Percentiles rank a stretch among this genome's conserved stretches.
Evolutionary conservation across 371 early-diverging fungal species (phyloP).

Genomic region (Zychaea mexicana): DNA sequence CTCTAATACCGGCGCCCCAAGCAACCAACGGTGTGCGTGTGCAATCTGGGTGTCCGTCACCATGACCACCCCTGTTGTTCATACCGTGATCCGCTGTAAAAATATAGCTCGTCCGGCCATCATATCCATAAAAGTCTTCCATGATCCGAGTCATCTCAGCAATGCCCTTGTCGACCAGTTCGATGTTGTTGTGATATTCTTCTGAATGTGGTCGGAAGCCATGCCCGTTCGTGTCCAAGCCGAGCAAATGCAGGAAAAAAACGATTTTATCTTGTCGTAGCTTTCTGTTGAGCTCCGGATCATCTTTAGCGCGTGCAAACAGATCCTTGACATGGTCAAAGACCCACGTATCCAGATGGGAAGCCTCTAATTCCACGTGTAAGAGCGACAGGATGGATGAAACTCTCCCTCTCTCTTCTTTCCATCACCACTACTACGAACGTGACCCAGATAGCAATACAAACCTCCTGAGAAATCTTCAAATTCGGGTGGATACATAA

Average conservation of each 20-base stretch:
- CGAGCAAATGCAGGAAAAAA: conserved; percentile 92
- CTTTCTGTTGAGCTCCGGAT: conserved; percentile 53
- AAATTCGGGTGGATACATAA: conserved; percentile 86
- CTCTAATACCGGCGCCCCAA: conserved; percentile 91
- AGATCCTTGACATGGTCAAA: conserved; percentile 68
- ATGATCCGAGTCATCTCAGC: conserved; percentile 62
- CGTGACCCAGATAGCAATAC: too few species aligned
- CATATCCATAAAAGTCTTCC: conserved; percentile 77
- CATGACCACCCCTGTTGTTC: conserved; percentile 89
- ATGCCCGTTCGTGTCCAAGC: conserved; percentile 96
- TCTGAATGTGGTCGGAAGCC: conserved; percentile 84
- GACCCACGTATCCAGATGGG: conserved; percentile 88
- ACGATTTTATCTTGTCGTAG: conserved; percentile 79
- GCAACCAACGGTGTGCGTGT: conserved; percentile 92
- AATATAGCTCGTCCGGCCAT: conserved; percentile 84
- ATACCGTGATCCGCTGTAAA: conserved; percentile 97
- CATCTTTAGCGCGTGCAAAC: conserved; percentile 40
- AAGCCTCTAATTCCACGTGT: too few species aligned
- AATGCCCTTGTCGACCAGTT: conserved; percentile 80
- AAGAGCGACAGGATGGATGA: too few species aligned
- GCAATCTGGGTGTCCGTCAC: conserved; percentile 95
- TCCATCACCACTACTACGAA: too few species aligned
- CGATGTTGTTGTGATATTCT: conserved; percentile 84
- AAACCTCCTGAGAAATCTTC: conserved; percentile 86
- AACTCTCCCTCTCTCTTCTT: too few species aligned